Base-by-base conservation (phyloP, 352 stramenopile species). In the Phytopythium cucurbitacearum region DNA sequence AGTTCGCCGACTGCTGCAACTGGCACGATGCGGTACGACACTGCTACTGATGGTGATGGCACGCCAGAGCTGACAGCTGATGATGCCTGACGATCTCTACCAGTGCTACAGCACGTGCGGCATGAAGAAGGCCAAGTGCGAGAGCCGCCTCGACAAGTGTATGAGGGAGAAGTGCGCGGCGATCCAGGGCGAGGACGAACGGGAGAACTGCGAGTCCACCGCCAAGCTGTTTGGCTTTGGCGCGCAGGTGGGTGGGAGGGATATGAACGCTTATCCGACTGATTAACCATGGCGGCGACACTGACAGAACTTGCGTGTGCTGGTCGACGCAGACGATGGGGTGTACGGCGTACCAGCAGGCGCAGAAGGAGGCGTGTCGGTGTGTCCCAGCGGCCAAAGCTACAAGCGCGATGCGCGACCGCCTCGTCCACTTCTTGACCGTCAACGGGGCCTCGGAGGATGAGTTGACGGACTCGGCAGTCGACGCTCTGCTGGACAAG, bases 51-150 rank as follows among this genome's bases (percentile, higher is more conserved):
- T 34, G 7, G 5, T 48, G 11, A 33, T 35, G n/a, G 15, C 6
- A 12, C 2, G 5, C 8, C n/a, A 3, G 16, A 33, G 16, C 12
- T 7, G 5, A 28, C 34, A 53, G 1, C 12, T 56, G 36, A 4
- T 15, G 4, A 46, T 62, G 5, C 35, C 8, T 63, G 33, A 21
- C 37, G 33, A 11, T 2, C 36, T 48, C 12, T 35, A 7, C 9
- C 40, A 91, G 79, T 92, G 82, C 60, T 92, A 92, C 64, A 87
- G 79, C 56, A 69, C 59, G n/a, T 92, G 82, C 34, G 82, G 82
- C 16, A 89, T 92, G 64, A 71, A 80, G 44, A 92, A 92, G 48
- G 45, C 48, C 44, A 71, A 65, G 47, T 92, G 82, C 48, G 82
- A 92, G 56, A 83, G 78, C 52, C 71, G 76, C 0, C 47, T 92